phyloP scores from a whole-genome alignment of 192 early-diverging fungal species.

The Coemansia sp. region DNA sequence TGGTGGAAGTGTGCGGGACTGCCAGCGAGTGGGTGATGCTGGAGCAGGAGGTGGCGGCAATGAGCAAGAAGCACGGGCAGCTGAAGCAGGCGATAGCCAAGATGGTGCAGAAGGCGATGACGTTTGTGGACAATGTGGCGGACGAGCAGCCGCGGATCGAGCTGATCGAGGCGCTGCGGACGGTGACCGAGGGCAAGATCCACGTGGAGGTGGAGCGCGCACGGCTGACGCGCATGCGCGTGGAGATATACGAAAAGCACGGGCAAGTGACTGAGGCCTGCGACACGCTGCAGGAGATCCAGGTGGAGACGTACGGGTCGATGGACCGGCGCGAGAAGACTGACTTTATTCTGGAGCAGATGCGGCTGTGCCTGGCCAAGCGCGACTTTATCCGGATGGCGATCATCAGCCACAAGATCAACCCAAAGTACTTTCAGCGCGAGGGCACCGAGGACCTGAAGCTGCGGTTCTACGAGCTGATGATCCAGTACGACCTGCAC shows the following conservation, averaged over 20 bases:
- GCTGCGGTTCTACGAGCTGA: constrained; percentile 91
- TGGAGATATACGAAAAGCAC: constrained; percentile 85
- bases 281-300: constrained; percentile 93
- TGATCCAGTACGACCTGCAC: constrained; percentile 93
- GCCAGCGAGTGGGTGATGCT: constrained; percentile 82
- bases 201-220: constrained; percentile 99
- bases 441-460: constrained; percentile 76
- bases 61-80: constrained; percentile 97
- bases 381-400: constrained; percentile 86
- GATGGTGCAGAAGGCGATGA: constrained; percentile 94
- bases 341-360: constrained; percentile 98
- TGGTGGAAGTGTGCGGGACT: constrained; percentile 69
- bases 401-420: constrained; percentile 96
- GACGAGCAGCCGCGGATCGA: constrained; percentile 79
- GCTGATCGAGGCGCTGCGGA: constrained; percentile 89
- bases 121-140: constrained; percentile 80
- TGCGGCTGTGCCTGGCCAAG: constrained; percentile 91
- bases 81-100: constrained; percentile 90
- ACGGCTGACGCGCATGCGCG: constrained; percentile 82
- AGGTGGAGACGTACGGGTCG: constrained; percentile 98
- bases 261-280: constrained; percentile 88
- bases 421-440: constrained; percentile 83
- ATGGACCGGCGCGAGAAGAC: constrained; percentile 99
- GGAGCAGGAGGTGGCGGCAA: constrained; percentile 83
- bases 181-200: constrained; percentile 98